Base-by-base conservation (phyloP, 208 protist species). In the Trypanosomatidae sp. region DNA sequence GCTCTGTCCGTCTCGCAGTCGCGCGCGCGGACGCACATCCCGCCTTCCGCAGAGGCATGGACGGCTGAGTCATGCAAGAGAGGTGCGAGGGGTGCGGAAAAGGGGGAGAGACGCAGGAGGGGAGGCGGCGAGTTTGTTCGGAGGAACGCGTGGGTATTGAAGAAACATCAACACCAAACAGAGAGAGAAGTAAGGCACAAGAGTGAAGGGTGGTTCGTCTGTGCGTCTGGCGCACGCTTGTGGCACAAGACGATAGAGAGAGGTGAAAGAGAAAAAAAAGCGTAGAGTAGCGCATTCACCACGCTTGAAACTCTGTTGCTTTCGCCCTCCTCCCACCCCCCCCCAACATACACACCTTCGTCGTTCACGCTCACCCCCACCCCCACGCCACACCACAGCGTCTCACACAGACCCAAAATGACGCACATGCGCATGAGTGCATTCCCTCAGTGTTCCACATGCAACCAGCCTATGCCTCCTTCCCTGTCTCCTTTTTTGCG, bases 91-190 rank as follows among this genome's bases (percentile, higher is more conserved):
- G 22, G 50, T 55, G 13, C 13, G 58, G 22, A 66, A 49, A 75
- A 62, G 67, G 52, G 53, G 39, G 56, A 69, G 52, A 64, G 53
- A 75, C 12, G 12, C 7, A 47, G 0, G 43, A 53, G 49, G 3
- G 25, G 22, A 15, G 22, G 50, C 7, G 8, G 22, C 22, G 50
- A 25, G 50, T 12, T 9, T 9, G 50, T 55, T 28, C 8, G 50
- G 25, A 22, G 25, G 9, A 2, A 36, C 56, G 12, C 56, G 15
- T 62, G 28, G 22, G 3, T 15, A 62, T 10, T 8, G 6, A 58
- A 69, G 17, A 59, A 28, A 46, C 22, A 43, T 28, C 41, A 69
- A 22, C 33, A 69, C 19, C 50, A 77, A 8, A 56, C 8, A 7
- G 13, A 28, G 7, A 28, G 25, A 55, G 10, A 53, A 55, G 13